Evolutionary conservation across 2,329 filamentous ascomycete species (phyloP).

Genomic region (Ceratocystiopsis minuta): DNA sequence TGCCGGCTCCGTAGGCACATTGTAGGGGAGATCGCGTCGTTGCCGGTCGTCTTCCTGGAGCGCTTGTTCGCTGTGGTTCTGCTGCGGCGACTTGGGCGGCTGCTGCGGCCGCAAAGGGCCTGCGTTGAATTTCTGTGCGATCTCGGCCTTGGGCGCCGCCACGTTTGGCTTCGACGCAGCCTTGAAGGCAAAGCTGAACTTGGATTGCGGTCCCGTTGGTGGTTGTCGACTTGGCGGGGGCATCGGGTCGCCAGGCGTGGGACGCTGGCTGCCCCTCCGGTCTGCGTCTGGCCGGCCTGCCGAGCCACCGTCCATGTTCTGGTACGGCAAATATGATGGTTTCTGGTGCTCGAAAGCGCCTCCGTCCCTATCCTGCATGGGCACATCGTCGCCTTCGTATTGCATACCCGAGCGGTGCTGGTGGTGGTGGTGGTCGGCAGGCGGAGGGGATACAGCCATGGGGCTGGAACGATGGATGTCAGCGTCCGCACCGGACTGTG

Average conservation of each 20-base stretch:
- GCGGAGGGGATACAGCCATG: slow-evolving; percentile 7
- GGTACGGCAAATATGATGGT: neutral
- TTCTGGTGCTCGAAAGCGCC: too few species aligned
- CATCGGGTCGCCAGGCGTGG: slow-evolving; percentile 17
- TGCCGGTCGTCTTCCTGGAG: slow-evolving; percentile 15
- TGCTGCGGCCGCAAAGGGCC: slow-evolving; percentile 22
- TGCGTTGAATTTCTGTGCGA: slow-evolving; percentile 51
- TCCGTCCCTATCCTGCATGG: slow-evolving; percentile 1
- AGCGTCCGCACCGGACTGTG: slow-evolving; percentile 24
- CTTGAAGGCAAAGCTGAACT: slow-evolving; percentile 92
- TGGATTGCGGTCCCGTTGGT: slow-evolving; percentile 39
- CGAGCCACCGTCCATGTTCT: neutral
- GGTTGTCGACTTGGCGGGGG: slow-evolving; percentile 33
- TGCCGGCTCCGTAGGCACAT: slow-evolving; percentile 35
- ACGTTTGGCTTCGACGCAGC: slow-evolving; percentile 41
- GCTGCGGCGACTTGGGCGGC: slow-evolving; percentile 6
- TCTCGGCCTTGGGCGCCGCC: slow-evolving; percentile 43
- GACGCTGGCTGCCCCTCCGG: neutral
- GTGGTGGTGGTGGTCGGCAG: slow-evolving; percentile 11
- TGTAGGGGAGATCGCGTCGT: slow-evolving; percentile 26
- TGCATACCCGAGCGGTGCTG: slow-evolving; percentile 5
- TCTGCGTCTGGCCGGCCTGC: neutral
- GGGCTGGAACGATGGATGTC: slow-evolving; percentile 13
- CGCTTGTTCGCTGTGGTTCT: slow-evolving; percentile 9
- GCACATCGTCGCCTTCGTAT: slow-evolving; percentile 2